Evolutionary conservation across 169 alveolate genomes (phyloP).

Genomic region (Plasmodium fragile): DNA sequence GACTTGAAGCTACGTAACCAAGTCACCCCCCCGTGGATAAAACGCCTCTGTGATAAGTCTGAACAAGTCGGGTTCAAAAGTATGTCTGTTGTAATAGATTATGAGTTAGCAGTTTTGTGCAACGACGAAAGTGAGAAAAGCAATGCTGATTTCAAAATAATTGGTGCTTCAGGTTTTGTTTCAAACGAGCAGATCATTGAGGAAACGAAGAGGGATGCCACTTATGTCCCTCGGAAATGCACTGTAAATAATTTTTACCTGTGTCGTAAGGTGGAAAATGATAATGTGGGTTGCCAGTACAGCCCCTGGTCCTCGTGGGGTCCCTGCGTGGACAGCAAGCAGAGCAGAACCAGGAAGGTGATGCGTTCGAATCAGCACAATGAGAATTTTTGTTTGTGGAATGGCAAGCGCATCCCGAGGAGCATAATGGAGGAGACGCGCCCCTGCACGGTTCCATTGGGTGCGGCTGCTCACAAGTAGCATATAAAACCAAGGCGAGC

Average conservation of each 20-base stretch:
- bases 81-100: conserved; percentile 71
- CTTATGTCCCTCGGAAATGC: conserved; percentile 66
- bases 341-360: conserved; percentile 45
- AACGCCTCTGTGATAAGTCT: conserved; percentile 60
- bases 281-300: conserved; percentile 43
- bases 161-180: conserved; percentile 64
- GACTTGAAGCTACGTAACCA: background rate
- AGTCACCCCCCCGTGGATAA: conserved; percentile 58
- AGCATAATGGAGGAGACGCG: conserved; percentile 50
- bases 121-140: conserved; percentile 14
- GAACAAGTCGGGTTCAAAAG: conserved; percentile 47
- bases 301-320: conserved; percentile 61
- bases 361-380: conserved; percentile 43
- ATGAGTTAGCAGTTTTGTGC: conserved; percentile 66
- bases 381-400: conserved; percentile 47
- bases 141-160: conserved; percentile 48
- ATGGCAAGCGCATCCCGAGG: conserved; percentile 38
- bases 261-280: conserved; percentile 54
- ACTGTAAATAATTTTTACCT: conserved; percentile 67
- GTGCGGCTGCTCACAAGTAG: background rate
- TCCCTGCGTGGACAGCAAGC: conserved; percentile 24
- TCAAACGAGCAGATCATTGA: conserved; percentile 11
- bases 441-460: background rate
- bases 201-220: conserved; percentile 4
- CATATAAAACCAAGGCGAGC: background rate